Percentiles rank a stretch among this genome's conserved stretches.
Conservation (phyloP, 2,329 filamentous ascomycete species). For the Metarhizium anisopliae region DNA sequence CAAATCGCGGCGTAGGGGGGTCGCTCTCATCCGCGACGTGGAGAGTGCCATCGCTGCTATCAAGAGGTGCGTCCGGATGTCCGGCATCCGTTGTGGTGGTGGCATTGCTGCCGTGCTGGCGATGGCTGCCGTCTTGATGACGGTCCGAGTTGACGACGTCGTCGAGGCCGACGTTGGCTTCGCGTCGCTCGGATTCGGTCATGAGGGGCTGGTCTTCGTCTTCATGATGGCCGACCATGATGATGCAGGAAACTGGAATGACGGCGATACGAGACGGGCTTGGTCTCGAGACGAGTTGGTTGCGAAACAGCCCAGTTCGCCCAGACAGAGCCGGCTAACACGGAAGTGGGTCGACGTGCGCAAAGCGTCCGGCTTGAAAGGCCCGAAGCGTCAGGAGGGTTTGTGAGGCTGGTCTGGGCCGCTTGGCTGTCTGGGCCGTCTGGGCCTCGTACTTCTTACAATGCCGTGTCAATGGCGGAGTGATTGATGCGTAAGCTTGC, state of each 20-base stretch:
- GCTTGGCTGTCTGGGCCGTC: background rate
- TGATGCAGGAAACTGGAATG: conserved; percentile 3
- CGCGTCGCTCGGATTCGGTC: conserved; percentile 23
- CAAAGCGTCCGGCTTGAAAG: background rate
- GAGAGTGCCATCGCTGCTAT: conserved; percentile 24
- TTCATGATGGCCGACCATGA: conserved; percentile 22
- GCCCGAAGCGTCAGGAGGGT: background rate
- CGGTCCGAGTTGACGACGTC: conserved; percentile 6
- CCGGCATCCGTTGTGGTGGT: conserved; percentile 11
- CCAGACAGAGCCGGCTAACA: background rate
- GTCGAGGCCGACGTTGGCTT: conserved; percentile 17
- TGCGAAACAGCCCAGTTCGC: background rate
- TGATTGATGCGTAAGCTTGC: no score
- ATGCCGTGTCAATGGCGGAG: no score
- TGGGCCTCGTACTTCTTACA: no score
- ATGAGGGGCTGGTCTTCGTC: conserved; percentile 31
- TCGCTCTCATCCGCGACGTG: conserved; percentile 34
- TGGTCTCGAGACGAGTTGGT: background rate
- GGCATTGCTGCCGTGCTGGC: background rate
- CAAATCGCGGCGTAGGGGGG: conserved; percentile 48
- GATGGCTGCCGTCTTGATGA: conserved; percentile 3
- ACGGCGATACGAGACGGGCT: background rate
- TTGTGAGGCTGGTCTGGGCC: background rate
- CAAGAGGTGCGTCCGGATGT: conserved; percentile 35
- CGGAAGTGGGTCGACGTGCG: background rate